Conservation (phyloP, 2,329 filamentous ascomycete genomes). For the Pseudomassariella vexata region DNA sequence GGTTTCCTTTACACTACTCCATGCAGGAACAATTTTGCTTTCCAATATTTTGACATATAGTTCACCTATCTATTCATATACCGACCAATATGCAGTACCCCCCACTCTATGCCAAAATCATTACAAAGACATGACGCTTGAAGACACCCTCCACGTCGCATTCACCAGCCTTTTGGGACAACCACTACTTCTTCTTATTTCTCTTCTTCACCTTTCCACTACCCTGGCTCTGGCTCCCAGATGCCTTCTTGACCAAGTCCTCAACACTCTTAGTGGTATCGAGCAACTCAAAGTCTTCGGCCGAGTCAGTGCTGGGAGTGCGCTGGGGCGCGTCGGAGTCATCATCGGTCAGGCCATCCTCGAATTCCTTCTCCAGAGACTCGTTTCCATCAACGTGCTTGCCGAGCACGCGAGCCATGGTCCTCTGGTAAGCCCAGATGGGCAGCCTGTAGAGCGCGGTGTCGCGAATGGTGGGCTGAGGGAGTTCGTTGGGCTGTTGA, state of each 20-base stretch:
- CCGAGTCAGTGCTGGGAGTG: constrained; percentile 51
- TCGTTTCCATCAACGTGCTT: constrained; percentile 20
- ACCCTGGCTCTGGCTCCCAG: constrained; percentile 36
- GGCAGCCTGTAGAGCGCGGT: constrained; percentile 80
- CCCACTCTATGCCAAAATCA: too few relatives aligned
- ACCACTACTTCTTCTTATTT: constrained; percentile 46
- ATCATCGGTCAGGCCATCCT: constrained; percentile 31
- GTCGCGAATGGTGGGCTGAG: constrained; percentile 69
- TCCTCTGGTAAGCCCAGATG: constrained; percentile 60
- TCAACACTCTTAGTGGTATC: constrained; percentile 49
- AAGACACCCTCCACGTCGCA: background rate
- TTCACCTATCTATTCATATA: too few relatives aligned
- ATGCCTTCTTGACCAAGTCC: constrained; percentile 46
- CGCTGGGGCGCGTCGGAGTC: constrained; percentile 44
- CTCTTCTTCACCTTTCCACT: constrained; percentile 43
- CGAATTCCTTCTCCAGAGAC: constrained; percentile 25
- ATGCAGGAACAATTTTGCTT: too few relatives aligned
- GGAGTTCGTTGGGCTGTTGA: constrained; percentile 68
- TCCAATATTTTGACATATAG: too few relatives aligned
- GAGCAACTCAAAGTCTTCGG: constrained; percentile 58
- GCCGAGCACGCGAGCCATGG: constrained; percentile 43
- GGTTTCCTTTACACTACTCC: too few relatives aligned
- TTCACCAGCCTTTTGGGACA: background rate
- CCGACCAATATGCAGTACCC: too few relatives aligned
- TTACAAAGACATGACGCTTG: too few relatives aligned